Conservation (phyloP, 768 basidiomycete genomes). For the Naematelia aurantialba region DNA sequence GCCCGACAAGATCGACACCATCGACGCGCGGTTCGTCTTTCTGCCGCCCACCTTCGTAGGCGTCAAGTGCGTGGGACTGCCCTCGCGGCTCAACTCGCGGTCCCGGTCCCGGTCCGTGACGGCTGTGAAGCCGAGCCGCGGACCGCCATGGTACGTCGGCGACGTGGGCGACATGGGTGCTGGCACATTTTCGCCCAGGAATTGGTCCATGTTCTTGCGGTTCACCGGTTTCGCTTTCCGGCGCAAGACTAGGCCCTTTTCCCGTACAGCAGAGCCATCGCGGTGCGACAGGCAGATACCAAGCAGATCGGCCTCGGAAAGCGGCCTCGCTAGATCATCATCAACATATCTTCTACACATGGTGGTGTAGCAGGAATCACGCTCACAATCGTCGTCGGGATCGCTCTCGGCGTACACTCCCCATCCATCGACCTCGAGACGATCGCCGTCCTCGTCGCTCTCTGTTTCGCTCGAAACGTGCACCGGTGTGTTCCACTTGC, state of each 20-base stretch:
- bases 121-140: constrained; percentile 30
- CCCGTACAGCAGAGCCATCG: constrained; percentile 67
- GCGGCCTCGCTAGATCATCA: constrained; percentile 59
- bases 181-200: constrained; percentile 57
- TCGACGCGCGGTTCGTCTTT: constrained; percentile 84
- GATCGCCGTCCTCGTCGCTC: constrained; percentile 62
- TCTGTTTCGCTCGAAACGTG: constrained; percentile 55
- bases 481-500: constrained; percentile 56
- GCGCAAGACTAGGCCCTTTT: constrained; percentile 72
- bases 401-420: constrained; percentile 69
- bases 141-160: constrained; percentile 44
- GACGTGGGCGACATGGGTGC: constrained; percentile 50
- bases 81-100: background rate
- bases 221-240: constrained; percentile 52
- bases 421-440: constrained; percentile 83
- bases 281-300: constrained; percentile 76
- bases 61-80: constrained; percentile 35
- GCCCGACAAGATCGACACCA: constrained; percentile 88
- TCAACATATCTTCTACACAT: constrained; percentile 10
- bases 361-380: constrained; percentile 4
- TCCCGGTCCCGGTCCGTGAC: constrained; percentile 12
- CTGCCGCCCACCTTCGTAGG: constrained; percentile 22
- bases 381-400: constrained; percentile 54
- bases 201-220: constrained; percentile 53
- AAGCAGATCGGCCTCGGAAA: constrained; percentile 76